Evolutionary conservation across 257 asterid genomes (phyloP).

Genomic region (Lycium barbarum): DNA sequence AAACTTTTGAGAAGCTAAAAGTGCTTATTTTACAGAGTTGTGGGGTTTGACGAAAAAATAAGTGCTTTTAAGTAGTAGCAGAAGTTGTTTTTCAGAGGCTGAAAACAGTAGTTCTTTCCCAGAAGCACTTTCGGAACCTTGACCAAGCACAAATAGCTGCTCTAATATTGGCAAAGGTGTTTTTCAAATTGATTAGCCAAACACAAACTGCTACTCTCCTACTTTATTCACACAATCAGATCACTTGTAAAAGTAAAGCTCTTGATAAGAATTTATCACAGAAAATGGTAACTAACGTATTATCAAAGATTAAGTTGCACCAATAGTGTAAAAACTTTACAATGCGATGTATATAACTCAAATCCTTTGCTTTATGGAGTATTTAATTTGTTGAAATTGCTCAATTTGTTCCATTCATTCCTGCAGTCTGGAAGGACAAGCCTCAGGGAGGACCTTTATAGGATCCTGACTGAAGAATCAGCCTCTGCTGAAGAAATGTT

Average conservation of each 20-base stretch:
- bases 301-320: neutral
- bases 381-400: conserved; percentile 5
- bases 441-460: conserved; percentile 78
- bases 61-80: neutral
- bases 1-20: neutral
- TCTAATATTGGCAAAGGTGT: neutral
- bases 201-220: too few relatives aligned
- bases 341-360: neutral
- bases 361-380: neutral
- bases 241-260: neutral
- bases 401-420: neutral
- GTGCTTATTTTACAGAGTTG: too few relatives aligned
- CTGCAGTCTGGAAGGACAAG: conserved; percentile 76
- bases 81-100: neutral
- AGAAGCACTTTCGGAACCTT: neutral
- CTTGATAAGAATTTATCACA: neutral
- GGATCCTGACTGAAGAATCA: conserved; percentile 54
- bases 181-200: neutral
- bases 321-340: neutral
- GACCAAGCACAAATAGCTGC: neutral
- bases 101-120: neutral
- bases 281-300: neutral
- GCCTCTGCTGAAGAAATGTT: conserved; percentile 59
- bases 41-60: neutral
- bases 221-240: neutral